Evolutionary conservation across 2,329 filamentous ascomycete genomes (phyloP).

Genomic region (Clonostachys sp.): DNA sequence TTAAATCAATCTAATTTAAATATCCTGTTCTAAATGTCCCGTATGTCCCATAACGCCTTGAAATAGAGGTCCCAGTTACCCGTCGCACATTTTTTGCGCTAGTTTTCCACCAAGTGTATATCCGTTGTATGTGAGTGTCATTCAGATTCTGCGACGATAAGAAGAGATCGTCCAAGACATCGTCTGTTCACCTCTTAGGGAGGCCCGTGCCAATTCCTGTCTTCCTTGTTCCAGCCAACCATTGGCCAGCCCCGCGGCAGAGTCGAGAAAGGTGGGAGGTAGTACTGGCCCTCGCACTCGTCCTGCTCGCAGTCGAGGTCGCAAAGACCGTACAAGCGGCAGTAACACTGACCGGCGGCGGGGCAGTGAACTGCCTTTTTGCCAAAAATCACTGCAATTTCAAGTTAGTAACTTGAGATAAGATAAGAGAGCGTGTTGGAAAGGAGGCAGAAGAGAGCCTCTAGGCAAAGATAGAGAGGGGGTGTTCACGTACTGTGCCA

Average conservation of each 20-base stretch:
- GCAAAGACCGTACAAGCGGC: conserved; percentile 62
- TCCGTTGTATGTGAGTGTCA: too few relatives aligned
- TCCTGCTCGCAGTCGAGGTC: conserved; percentile 31
- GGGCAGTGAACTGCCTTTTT: conserved; percentile 57
- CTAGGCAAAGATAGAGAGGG: background rate
- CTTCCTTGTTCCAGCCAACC: conserved; percentile 39
- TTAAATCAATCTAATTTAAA: too few relatives aligned
- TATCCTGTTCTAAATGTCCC: too few relatives aligned
- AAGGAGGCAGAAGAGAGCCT: background rate
- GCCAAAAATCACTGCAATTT: conserved; percentile 48
- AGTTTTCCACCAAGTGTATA: too few relatives aligned
- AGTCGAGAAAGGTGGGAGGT: conserved; percentile 50
- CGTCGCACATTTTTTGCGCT: too few relatives aligned
- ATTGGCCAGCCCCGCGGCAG: conserved; percentile 60
- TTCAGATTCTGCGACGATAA: too few relatives aligned
- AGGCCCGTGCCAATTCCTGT: conserved; percentile 4
- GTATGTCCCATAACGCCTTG: too few relatives aligned
- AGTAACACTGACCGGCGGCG: conserved; percentile 57
- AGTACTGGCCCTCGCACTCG: conserved; percentile 53
- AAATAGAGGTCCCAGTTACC: too few relatives aligned
- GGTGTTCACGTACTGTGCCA: conserved; percentile 53
- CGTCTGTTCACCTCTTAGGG: background rate
- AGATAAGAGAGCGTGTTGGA: background rate
- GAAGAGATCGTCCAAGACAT: background rate
- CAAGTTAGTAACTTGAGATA: background rate